Conservation (phyloP, 192 early-diverging fungal genomes). For the Entomortierella parvispora region DNA sequence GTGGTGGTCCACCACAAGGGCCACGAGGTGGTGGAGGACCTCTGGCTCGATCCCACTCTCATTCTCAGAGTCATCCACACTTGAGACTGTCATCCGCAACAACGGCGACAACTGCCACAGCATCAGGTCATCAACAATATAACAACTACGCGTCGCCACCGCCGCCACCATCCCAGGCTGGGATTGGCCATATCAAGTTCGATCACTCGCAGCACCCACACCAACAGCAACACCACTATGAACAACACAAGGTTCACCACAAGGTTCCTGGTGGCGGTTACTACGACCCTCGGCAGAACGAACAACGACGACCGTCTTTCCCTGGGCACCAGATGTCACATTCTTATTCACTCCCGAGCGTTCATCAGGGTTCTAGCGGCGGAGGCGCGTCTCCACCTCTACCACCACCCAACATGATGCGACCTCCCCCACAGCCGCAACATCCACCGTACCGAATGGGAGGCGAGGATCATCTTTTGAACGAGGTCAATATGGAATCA, state of each 20-base stretch:
- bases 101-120: too few relatives aligned
- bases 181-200: too few relatives aligned
- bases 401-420: background rate
- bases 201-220: slow-evolving; percentile 1
- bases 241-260: slow-evolving; percentile 9
- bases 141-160: slow-evolving; percentile 27
- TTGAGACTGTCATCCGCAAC: background rate
- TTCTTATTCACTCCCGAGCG: slow-evolving; percentile 11
- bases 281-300: background rate
- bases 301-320: too few relatives aligned
- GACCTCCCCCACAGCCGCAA: too few relatives aligned
- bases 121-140: too few relatives aligned
- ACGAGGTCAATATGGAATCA: slow-evolving; percentile 19
- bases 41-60: slow-evolving; percentile 3
- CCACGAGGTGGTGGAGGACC: background rate
- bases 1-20: background rate
- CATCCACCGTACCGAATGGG: background rate
- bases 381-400: slow-evolving; percentile 3
- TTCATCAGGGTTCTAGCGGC: background rate
- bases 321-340: slow-evolving; percentile 13
- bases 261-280: too few relatives aligned
- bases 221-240: slow-evolving; percentile 8
- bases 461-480: background rate
- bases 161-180: slow-evolving; percentile 13
- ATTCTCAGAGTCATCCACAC: slow-evolving; percentile 19